Base-by-base conservation (phyloP, 495 filamentous ascomycete species). In the Penicillium egyptiacum region DNA sequence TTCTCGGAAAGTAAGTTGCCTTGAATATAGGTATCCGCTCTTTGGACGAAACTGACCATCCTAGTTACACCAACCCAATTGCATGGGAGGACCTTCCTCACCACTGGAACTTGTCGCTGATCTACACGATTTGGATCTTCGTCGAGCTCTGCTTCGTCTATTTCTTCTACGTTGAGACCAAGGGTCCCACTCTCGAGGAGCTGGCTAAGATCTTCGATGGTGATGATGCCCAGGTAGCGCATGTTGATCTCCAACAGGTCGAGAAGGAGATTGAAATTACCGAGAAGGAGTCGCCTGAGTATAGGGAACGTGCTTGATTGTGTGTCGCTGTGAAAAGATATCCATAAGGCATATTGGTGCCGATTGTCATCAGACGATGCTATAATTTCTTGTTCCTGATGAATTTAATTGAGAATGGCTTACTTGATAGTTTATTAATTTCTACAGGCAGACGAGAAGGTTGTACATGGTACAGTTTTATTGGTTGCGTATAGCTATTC, bases 131-230 rank as follows among this genome's bases (percentile, higher is more conserved):
- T 66, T 86, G 82, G 83, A 81, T 85, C 70, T 75, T 78, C 58
- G 58, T 82, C 63, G 82, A 86, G 70, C 62, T 85, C 46, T 39
- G 63, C 52, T 83, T 83, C 47, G 80, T 86, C 47, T 86, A 80
- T 71, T 82, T 85, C 73, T 83, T 81, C 75, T 86, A 83, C 59
- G 75, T 86, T 57, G 84, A 87, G 75, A 87, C 83, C 44, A 77
- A 74, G 59, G 83, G 84, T 28, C 83, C 81, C 20, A 85, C 84
- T 41, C 81, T 86, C 39, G 84, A 87, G 72, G 84, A 86, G 67
- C 73, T 87, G 14, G 80, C 77, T 62, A 81, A 78, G 74, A 73
- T 85, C 70, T 82, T 85, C 61, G 82, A 84, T 33, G 81, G 82
- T 49, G 77, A 83, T 9, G 73, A 80, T 9, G 80, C 81, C 17